Base-by-base conservation (phyloP, 1,139 yeast genomes). In the Kluyveromyces sp. region DNA sequence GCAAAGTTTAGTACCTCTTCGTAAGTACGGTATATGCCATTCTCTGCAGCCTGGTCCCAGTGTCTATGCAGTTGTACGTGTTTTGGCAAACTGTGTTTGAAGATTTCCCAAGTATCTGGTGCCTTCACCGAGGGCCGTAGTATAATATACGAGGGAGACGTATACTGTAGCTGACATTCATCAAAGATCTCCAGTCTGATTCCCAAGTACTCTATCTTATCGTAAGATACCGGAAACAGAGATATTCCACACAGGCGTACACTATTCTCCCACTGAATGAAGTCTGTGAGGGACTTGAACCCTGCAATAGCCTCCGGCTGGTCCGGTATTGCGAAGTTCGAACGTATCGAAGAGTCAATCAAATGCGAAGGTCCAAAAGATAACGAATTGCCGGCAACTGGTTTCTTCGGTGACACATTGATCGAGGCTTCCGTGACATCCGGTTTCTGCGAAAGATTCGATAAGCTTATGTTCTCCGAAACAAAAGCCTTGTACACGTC, bases 161-260 rank as follows among this genome's bases (percentile, higher is more conserved):
- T 65, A 49, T 61, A 73, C 30, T 50, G 55, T 2, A 49, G 29
- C 1, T 39, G 33, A 0, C 43, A 36, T 12, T 55, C 56, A 44
- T 70, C 67, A 47, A 65, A 72, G 0, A 70, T 52, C 46, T 74
- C 78, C 39, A 73, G 64, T 39, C 78, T 52, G 6, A 73, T 55
- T 0, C 78, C 78, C 1, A 40, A 47, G 16, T 15, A 40, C 31
- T 47, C 52, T 2, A 40, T 39, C 7, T 38, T 19, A 15, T 33
- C 33, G 22, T 38, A 28, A 7, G 28, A 15, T 13, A 72, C 63
- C 0, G 76, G 76, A 46, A 74, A 73, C 2, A 66, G 64, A 1
- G 75, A 71, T 2, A 71, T 60, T 0, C 77, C 77, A 46, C 68
- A 67, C 53, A 71, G 49, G 47, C 76, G 55, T 40, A 64, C 68